Conservation (phyloP, 352 stramenopile species). For the Globisporangium takayamanum region DNA sequence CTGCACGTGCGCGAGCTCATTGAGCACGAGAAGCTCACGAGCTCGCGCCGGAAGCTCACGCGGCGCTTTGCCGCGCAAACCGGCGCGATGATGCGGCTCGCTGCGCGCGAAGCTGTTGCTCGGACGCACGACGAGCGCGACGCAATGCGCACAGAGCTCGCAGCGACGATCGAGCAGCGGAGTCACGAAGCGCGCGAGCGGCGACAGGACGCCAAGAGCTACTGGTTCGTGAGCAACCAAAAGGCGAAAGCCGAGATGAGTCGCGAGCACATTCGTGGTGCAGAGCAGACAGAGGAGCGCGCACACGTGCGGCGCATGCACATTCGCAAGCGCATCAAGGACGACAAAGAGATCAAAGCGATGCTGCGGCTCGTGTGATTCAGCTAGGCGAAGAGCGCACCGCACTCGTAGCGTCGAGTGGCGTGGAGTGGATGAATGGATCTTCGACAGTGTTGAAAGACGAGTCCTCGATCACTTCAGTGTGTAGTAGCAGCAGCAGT, state of each 20-base stretch:
- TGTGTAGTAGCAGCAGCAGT: not conserved
- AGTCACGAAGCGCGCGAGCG: conserved; percentile 31
- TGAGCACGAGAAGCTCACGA: conserved; percentile 41
- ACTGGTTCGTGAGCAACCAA: conserved; percentile 61
- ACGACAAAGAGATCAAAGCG: conserved; percentile 67
- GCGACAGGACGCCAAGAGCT: conserved; percentile 59
- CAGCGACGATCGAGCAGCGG: conserved; percentile 18
- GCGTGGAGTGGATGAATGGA: no score
- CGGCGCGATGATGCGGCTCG: conserved; percentile 58
- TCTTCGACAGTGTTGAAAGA: no score
- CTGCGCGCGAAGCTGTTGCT: conserved; percentile 38
- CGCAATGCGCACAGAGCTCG: conserved; percentile 21
- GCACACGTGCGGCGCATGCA: conserved; percentile 16
- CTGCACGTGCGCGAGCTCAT: conserved; percentile 32
- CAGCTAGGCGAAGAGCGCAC: no score
- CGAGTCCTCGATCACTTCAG: no score
- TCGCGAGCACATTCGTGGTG: conserved; percentile 2
- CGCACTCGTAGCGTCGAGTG: no score
- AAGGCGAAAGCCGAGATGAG: conserved; percentile 26
- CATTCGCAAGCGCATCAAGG: conserved; percentile 36
- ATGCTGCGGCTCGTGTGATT: conserved; percentile 54
- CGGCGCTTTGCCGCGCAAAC: conserved; percentile 48
- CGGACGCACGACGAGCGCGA: conserved; percentile 24
- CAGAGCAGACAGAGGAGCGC: conserved; percentile 15
- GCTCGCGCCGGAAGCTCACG: conserved; percentile 35